Base-by-base conservation (phyloP, 495 filamentous ascomycete species). In the Collariella sp. region DNA sequence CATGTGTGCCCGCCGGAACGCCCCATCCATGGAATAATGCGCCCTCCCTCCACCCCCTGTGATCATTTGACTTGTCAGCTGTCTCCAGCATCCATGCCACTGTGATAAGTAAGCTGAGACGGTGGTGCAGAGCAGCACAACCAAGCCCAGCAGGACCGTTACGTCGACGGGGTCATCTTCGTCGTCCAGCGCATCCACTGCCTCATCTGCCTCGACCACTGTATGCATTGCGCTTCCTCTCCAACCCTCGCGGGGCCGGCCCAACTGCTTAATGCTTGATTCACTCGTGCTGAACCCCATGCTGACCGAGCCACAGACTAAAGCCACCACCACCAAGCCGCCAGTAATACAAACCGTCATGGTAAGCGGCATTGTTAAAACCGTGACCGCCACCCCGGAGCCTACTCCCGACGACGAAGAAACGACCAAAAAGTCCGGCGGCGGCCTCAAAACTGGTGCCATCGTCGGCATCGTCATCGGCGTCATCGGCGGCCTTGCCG, bases 401-500 rank as follows among this genome's bases (percentile, higher is more conserved):
- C 42, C 63, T 0, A 66, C 61, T 24, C 39, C 57, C 33, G 54
- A 56, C 10, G 38, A 43, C n/a, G 57, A 49, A 3, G 22, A 34
- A 1, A 31, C 55, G 5, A 13, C 40, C 60, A 33, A 46, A 11
- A 38, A 31, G 18, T 51, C 57, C 11, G 53, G 61, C 35, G 56
- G 58, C 22, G 69, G 71, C 0, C 67, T 73, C 5, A 48, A 60
- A 4, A 57, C 61, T 0, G 75, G 69, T 9, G 63, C 67, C 5
- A 64, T 66, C 11, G 75, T 62, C 19, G 75, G 75, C 16, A 70
- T 76, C 5, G 73, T 62, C 19, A 54, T 76, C 4, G 75, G 73
- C 42, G 66, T 75, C 20, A 31, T 74, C 35, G 68, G 58, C 15
- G 67, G 50, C 20, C 24, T 75, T 13, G 55, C 60, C 13, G 46